These are phyloP conservation scores for Tetragonia tetragonoides DNA, from an alignment of 148 eudicot species.

Conservation along the genomic window DNA sequence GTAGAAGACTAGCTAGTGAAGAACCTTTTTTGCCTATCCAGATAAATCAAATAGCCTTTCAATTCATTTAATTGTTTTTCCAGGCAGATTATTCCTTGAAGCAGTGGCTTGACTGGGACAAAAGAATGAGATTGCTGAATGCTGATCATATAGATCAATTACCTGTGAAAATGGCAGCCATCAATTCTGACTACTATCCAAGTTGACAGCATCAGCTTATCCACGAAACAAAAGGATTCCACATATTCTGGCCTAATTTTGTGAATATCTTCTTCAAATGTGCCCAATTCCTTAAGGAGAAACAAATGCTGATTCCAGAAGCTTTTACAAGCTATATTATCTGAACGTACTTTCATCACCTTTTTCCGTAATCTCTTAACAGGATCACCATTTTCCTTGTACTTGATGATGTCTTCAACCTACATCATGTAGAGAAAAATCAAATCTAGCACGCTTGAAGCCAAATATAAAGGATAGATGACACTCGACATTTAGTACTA, in stretches of 20 bases:
- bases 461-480: slow-evolving; percentile 1
- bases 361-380: slow-evolving; percentile 58
- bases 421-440: slow-evolving; percentile 18
- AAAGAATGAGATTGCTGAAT: not conserved
- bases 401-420: slow-evolving; percentile 68
- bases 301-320: slow-evolving; percentile 68
- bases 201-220: slow-evolving; percentile 62
- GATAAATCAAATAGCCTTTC: too few species aligned
- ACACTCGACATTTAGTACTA: not conserved
- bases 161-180: slow-evolving; percentile 94
- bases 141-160: slow-evolving; percentile 4
- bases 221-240: slow-evolving; percentile 57
- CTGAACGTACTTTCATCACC: slow-evolving; percentile 46
- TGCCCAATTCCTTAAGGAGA: slow-evolving; percentile 62
- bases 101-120: not conserved
- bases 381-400: slow-evolving; percentile 51
- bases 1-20: not conserved
- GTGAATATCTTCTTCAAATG: slow-evolving; percentile 45
- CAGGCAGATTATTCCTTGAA: too few species aligned
- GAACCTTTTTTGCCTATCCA: not conserved
- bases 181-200: slow-evolving; percentile 93
- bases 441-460: not conserved
- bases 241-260: slow-evolving; percentile 61
- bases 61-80: too few species aligned
- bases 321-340: slow-evolving; percentile 58